These are phyloP conservation scores for Metschnikowia lochheadii DNA, from an alignment of 805 yeast genomes.

Conservation along the genomic window DNA sequence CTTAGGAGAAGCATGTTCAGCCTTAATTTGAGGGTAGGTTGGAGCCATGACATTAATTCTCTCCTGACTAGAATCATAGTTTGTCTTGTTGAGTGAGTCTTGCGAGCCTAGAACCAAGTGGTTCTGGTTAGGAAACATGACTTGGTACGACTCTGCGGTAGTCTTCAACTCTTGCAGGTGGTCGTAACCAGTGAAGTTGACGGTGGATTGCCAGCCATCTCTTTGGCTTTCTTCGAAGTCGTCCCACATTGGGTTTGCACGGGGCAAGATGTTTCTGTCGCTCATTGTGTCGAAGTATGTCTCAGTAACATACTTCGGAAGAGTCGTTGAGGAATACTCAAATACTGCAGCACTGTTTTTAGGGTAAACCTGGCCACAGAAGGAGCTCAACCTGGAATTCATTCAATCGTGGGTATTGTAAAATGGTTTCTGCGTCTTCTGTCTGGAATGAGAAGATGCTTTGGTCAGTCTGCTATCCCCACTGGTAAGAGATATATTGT, in stretches of 20 bases:
- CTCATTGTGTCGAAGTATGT: constrained; percentile 1
- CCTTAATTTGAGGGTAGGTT: neutral
- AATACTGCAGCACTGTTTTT: neutral
- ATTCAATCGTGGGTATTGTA: neutral
- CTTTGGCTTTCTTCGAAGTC: neutral
- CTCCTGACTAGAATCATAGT: constrained; percentile 1
- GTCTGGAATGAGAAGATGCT: neutral
- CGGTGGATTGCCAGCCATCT: neutral
- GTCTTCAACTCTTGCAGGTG: neutral
- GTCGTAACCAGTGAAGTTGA: neutral
- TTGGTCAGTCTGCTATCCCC: neutral
- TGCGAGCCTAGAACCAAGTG: constrained; percentile 1
- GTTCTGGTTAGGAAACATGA: neutral
- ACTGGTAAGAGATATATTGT: neutral
- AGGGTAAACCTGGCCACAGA: neutral
- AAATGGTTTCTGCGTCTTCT: neutral
- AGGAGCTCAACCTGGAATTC: constrained; percentile 1
- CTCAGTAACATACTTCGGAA: constrained; percentile 3
- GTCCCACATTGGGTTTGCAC: constrained; percentile 2
- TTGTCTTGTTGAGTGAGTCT: neutral
- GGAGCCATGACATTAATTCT: neutral
- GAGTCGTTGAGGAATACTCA: neutral
- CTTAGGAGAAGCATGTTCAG: neutral
- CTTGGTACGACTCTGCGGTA: neutral
- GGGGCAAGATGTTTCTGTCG: constrained; percentile 2